Evolutionary conservation across 768 basidiomycete species (phyloP).

Genomic region (Tylopilus rubrobrunneus): DNA sequence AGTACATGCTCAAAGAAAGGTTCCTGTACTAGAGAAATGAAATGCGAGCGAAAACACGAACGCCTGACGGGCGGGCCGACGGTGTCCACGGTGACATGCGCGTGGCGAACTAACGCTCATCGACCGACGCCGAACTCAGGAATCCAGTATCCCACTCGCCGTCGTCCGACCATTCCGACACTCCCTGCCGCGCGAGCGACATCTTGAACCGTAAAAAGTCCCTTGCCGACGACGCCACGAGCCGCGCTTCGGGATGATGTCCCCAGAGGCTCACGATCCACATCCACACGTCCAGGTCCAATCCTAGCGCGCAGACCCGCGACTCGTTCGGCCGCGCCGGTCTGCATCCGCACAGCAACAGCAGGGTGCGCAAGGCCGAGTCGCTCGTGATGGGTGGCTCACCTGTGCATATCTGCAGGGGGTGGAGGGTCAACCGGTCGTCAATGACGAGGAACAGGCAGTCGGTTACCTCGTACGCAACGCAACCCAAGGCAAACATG

Average conservation of each 20-base stretch:
- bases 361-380: slow-evolving; percentile 16
- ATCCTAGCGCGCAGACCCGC: slow-evolving; percentile 13
- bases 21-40: too few relatives aligned
- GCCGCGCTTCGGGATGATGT: slow-evolving; percentile 24
- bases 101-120: too few relatives aligned
- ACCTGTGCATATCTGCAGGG: slow-evolving; percentile 26
- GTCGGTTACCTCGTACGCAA: slow-evolving; percentile 31
- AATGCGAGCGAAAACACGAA: too few relatives aligned
- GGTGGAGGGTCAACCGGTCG: background rate
- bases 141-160: slow-evolving; percentile 25
- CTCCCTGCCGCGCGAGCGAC: background rate
- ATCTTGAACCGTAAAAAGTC: slow-evolving; percentile 20
- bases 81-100: too few relatives aligned
- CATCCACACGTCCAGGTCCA: slow-evolving; percentile 31
- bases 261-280: slow-evolving; percentile 29
- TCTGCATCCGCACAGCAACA: slow-evolving; percentile 10
- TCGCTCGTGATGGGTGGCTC: slow-evolving; percentile 22
- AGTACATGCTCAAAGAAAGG: too few relatives aligned
- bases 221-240: slow-evolving; percentile 20
- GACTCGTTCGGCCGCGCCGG: slow-evolving; percentile 18
- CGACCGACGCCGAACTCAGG: slow-evolving; percentile 4
- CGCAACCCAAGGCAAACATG: slow-evolving; percentile 34
- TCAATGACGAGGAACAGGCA: background rate
- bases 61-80: too few relatives aligned
- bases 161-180: slow-evolving; percentile 9